A percentile compares a stretch with the other conserved stretches of the same genome.
phyloP scores from a whole-genome alignment of 2,329 filamentous ascomycete species.

The Eurotiales sp. region DNA sequence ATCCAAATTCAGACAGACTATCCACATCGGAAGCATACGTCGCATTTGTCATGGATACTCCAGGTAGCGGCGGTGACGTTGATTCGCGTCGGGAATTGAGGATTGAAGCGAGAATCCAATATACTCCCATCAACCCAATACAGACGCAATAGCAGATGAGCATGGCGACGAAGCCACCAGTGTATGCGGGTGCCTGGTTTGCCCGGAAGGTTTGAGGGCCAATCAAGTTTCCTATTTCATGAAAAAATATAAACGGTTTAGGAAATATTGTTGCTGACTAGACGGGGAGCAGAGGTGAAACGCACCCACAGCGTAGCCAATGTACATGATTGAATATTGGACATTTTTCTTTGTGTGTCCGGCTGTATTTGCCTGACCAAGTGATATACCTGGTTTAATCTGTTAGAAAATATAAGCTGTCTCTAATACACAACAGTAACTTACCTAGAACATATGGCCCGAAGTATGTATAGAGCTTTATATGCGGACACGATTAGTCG shows the following conservation, averaged over 20 bases:
- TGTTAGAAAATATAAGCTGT: not conserved
- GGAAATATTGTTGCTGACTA: not conserved
- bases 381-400: conserved; percentile 19
- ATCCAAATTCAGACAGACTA: conserved; percentile 15
- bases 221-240: conserved; percentile 33
- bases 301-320: conserved; percentile 38
- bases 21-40: conserved; percentile 3
- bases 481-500: too few relatives aligned
- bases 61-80: not conserved
- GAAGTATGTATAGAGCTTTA: conserved; percentile 40
- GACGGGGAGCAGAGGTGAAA: not conserved
- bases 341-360: conserved; percentile 42
- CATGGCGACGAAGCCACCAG: conserved; percentile 36
- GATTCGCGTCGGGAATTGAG: conserved; percentile 18
- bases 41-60: not conserved
- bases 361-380: conserved; percentile 31
- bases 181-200: conserved; percentile 38
- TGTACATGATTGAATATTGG: conserved; percentile 36
- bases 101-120: conserved; percentile 26
- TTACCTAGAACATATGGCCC: conserved; percentile 28
- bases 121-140: conserved; percentile 28
- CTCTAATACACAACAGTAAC: not conserved
- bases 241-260: not conserved
- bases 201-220: conserved; percentile 41
- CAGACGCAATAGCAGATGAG: conserved; percentile 32